Evolutionary conservation across 2,329 filamentous ascomycete species (phyloP).

Genomic region (Apiospora pterosperma): DNA sequence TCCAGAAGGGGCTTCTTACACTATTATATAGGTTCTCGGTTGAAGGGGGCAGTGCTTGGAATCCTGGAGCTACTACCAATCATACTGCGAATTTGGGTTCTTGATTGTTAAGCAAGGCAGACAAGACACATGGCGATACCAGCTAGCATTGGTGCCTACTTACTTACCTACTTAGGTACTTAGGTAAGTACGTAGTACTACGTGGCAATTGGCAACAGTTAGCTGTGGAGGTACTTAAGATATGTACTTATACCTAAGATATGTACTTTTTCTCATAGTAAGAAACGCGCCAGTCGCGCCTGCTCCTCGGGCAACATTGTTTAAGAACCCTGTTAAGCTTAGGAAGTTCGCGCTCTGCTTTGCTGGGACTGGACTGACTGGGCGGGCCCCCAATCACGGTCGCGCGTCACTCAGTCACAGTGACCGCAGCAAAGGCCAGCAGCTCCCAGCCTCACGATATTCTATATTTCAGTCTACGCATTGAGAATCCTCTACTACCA

Average conservation of each 20-base stretch:
- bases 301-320: neutral
- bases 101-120: constrained; percentile 29
- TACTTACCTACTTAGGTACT: no score
- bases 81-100: neutral
- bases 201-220: no score
- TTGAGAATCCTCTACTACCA: neutral
- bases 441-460: neutral
- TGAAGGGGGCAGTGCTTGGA: neutral
- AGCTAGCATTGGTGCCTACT: constrained; percentile 14
- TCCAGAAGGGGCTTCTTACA: neutral
- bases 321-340: neutral
- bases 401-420: neutral
- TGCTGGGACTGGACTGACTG: neutral
- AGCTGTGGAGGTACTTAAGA: neutral
- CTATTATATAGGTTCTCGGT: neutral
- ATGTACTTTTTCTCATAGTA: neutral
- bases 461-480: neutral
- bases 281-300: neutral
- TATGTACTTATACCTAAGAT: neutral
- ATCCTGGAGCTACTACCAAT: constrained; percentile 10
- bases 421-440: neutral
- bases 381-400: neutral
- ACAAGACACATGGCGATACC: constrained; percentile 12
- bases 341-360: neutral
- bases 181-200: no score